A percentile compares a stretch with the other conserved stretches of the same genome.
phyloP scores from a whole-genome alignment of 306 rosid genomes.

The Corylus americana region DNA sequence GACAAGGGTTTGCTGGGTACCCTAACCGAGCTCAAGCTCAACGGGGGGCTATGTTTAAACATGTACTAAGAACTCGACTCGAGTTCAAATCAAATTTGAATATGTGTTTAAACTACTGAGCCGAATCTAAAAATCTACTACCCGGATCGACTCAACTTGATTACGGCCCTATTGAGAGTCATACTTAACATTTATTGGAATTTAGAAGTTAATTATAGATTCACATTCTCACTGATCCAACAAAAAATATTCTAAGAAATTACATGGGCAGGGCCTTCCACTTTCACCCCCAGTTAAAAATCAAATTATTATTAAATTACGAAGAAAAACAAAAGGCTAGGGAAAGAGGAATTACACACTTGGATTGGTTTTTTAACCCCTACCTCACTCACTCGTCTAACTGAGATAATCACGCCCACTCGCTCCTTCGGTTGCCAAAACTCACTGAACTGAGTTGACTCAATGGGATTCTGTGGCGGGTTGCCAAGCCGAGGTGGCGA shows the following conservation, averaged over 20 bases:
- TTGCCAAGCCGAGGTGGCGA: constrained; percentile 87
- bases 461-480: constrained; percentile 32
- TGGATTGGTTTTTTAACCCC: not conserved
- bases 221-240: not conserved
- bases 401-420: not conserved
- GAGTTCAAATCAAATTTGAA: too few species aligned
- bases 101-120: too few species aligned
- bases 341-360: constrained; percentile 33
- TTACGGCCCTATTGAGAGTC: not conserved
- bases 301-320: constrained; percentile 2
- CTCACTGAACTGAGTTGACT: constrained; percentile 38
- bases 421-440: not conserved
- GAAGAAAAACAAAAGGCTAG: not conserved
- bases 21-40: too few species aligned
- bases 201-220: constrained; percentile 2
- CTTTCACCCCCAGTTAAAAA: constrained; percentile 10
- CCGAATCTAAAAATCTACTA: too few species aligned
- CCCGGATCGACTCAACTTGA: too few species aligned
- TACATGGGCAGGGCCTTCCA: not conserved
- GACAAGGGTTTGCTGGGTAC: too few species aligned
- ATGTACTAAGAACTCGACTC: too few species aligned
- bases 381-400: constrained; percentile 32
- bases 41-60: too few species aligned
- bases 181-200: constrained; percentile 13
- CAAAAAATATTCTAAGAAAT: not conserved